Base-by-base conservation (phyloP, 2,329 filamentous ascomycete species). In the Incumbomyces delicatus region DNA sequence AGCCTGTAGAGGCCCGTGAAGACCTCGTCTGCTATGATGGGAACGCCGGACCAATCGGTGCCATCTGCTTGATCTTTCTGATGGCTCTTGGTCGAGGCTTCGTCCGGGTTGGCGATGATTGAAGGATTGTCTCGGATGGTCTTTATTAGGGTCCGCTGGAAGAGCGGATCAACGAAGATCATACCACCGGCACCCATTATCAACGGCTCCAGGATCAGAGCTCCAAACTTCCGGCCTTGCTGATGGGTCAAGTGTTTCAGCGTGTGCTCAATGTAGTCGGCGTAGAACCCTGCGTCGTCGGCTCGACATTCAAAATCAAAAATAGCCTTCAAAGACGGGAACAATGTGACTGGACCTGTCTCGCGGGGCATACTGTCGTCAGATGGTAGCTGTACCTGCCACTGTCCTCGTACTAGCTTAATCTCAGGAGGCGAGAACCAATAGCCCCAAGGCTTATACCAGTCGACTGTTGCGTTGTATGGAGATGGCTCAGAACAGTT, bases 1-100 rank as follows among this genome's bases (percentile, higher is more conserved):
- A 94, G 78, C 11, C 87, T 84, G 61, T 89, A 89, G 3, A 94
- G 70, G 1, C 87, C 87, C 0, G 86, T 90, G 64, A 94, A 94
- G 31, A 94, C 87, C 61, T 94, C 87, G 60, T 94, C 87, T 53
- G 87, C 87, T 55, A 94, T 72, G 33, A 94, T 68, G 0, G 87
- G 87, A 3, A 94, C 74, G 2, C 87, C 85, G 1, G 72, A 71
- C 87, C 87, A 94, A 27, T 67, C 53, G 7, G 56, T 58, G 12
- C 27, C 14, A 27, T 36, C 46, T 31, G 44, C 12, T 7, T 44
- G 4, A 22, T 2, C 37, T 8, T 14, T 58, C n/a, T n/a, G n/a
- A 54, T 44, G 57, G 47, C 32, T 50, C 7, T 27, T 27, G 31
- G 46, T 12, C 52, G 48, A 44, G 52, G 37, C 46, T 1, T 40